A percentile compares a stretch with the other conserved stretches of the same genome.
phyloP scores from a whole-genome alignment of 2,329 filamentous ascomycete species.

The Alternaria ventricosa region DNA sequence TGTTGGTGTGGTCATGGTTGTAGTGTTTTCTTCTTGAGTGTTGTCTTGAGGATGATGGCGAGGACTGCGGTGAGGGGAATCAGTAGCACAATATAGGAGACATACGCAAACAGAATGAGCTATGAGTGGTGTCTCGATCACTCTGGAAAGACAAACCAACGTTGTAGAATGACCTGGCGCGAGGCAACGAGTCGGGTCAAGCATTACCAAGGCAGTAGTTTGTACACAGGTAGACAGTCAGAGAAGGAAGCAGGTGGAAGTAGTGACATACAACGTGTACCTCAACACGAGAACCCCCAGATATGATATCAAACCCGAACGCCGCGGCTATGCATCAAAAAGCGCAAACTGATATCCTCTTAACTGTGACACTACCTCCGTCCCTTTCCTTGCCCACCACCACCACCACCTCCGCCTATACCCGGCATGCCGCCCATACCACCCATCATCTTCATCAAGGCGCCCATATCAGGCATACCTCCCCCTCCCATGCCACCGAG shows the following conservation, averaged over 20 bases:
- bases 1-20: too few species aligned
- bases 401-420: constrained; percentile 27
- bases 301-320: constrained; percentile 9
- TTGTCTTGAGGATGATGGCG: too few species aligned
- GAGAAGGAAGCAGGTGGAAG: neutral
- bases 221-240: neutral
- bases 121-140: neutral
- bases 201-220: neutral
- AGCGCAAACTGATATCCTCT: constrained; percentile 5
- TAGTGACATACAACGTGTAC: neutral
- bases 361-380: constrained; percentile 20
- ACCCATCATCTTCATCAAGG: constrained; percentile 48
- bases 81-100: too few species aligned
- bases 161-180: neutral
- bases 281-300: neutral
- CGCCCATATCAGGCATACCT: constrained; percentile 48
- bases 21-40: too few species aligned
- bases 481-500: constrained; percentile 65
- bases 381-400: constrained; percentile 27
- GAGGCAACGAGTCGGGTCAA: neutral
- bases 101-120: too few species aligned
- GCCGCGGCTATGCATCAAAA: constrained; percentile 15
- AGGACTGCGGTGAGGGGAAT: too few species aligned
- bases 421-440: constrained; percentile 44
- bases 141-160: neutral